A percentile compares a stretch with the other conserved stretches of the same genome.
Evolutionary conservation across 371 early-diverging fungal species (phyloP).

Genomic region (Syncephalastrum racemosum): DNA sequence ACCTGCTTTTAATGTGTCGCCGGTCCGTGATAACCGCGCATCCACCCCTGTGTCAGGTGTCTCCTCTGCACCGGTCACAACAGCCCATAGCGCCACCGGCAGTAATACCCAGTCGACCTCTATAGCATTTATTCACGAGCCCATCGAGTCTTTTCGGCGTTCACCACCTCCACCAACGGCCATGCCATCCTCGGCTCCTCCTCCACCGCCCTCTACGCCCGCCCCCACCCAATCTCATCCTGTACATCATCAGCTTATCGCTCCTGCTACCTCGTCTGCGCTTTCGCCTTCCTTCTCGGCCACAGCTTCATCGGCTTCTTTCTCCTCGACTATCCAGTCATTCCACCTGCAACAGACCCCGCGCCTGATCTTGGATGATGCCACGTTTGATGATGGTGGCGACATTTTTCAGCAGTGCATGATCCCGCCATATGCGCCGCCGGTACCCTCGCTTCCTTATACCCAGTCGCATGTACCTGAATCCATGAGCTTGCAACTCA

Average conservation of each 20-base stretch:
- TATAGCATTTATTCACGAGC: conserved; percentile 17
- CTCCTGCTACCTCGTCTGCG: too few relatives aligned
- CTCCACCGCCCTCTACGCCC: too few relatives aligned
- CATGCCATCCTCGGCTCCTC: too few relatives aligned
- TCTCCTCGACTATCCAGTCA: neutral
- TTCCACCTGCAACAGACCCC: conserved; percentile 11
- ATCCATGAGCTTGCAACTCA: conserved; percentile 5
- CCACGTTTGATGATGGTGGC: neutral
- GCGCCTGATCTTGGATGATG: neutral
- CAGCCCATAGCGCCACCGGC: conserved; percentile 7
- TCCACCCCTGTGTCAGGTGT: too few relatives aligned
- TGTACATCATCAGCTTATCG: too few relatives aligned
- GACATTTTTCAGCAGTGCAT: conserved; percentile 8
- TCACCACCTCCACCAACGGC: too few relatives aligned
- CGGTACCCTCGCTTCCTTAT: neutral
- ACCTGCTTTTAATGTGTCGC: conserved; percentile 7
- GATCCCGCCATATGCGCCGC: conserved; percentile 5
- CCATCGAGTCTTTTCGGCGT: conserved; percentile 4
- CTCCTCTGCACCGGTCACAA: neutral
- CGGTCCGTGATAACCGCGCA: conserved; percentile 1
- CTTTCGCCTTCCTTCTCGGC: too few relatives aligned
- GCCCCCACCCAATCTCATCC: too few relatives aligned
- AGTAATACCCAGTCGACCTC: neutral
- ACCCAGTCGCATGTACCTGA: conserved; percentile 2
- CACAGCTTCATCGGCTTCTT: too few relatives aligned